Base-by-base conservation (phyloP, 805 yeast genomes). In the Wickerhamiella parazyma region DNA sequence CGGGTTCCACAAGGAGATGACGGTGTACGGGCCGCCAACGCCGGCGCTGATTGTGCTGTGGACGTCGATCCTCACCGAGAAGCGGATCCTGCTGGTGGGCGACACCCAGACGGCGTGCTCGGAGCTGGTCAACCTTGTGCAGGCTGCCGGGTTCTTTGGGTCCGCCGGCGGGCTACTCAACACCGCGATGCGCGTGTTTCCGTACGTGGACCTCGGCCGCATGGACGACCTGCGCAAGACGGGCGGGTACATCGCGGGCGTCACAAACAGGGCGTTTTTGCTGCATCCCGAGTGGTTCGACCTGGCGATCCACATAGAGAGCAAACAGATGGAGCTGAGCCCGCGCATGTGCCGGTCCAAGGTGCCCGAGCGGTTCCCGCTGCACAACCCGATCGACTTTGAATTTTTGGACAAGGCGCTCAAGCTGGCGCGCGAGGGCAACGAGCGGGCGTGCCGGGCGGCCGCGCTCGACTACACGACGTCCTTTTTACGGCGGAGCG, bases 181-280 rank as follows among this genome's bases (percentile, higher is more conserved):
- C 2, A 53, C 72, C 11, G 61, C 64, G 40, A 64, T 68, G 45
- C 66, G 69, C 42, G 62, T 74, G 19, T 75, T 72, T 53, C 80
- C 80, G 1, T 70, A 73, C 41, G 65, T 74, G 3, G 78, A 75
- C 49, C 69, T 74, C 16, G 68, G 74, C 19, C 71, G 72, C 46
- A 69, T 71, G 19, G 76, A 72, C 46, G 62, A 71, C 9, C 59
- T 75, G 46, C 65, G 66, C 40, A 59, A 63, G 40, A 67, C 74
- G 40, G 68, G 64, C 10, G 72, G 75, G 12, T 74, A 59, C 52
- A 59, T 74, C 47, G 80, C 78, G 1, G 80, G 80, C 12, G 75
- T 76, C 26, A 73, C 73, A 46, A 74, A 75, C 55, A 76, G 78
- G 6, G 72, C 76, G 35, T 74, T 74, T 59, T 70, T 70, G 49